Conservation (phyloP, 768 basidiomycete species). For the Auricularia heimuer region DNA sequence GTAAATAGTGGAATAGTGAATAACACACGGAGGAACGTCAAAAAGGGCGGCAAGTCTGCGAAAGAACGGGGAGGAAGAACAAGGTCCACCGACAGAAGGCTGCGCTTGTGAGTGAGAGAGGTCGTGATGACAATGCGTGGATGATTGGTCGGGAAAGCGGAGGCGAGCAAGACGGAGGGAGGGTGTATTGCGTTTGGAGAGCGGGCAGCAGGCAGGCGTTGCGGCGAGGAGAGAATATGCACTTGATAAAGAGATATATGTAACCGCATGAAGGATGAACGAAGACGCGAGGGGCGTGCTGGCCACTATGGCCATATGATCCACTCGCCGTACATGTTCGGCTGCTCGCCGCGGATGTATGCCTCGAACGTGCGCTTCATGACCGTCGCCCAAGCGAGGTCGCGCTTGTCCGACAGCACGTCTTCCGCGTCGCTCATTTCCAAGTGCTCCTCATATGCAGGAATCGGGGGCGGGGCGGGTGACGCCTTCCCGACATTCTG, state of each 20-base stretch:
- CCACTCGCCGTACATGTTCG: slow-evolving; percentile 94
- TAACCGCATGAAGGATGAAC: background rate
- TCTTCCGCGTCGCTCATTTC: slow-evolving; percentile 13
- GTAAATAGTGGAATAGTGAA: background rate
- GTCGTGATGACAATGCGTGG: too few relatives aligned
- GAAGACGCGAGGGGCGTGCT: background rate
- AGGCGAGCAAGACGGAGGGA: background rate
- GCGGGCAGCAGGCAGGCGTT: background rate
- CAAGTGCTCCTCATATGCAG: background rate
- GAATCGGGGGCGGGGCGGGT: background rate
- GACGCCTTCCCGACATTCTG: slow-evolving; percentile 9
- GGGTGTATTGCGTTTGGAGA: background rate
- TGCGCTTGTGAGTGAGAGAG: too few relatives aligned
- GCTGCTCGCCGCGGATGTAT: slow-evolving; percentile 81
- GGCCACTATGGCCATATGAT: slow-evolving; percentile 29
- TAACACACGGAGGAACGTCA: background rate
- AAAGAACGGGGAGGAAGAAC: background rate
- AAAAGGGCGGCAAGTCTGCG: background rate
- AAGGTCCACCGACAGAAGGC: too few relatives aligned
- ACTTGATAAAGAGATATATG: background rate
- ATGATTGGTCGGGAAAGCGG: too few relatives aligned
- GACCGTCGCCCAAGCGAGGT: slow-evolving; percentile 87
- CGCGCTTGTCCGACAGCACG: slow-evolving; percentile 59
- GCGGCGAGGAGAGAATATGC: background rate
- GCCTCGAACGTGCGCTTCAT: slow-evolving; percentile 93